Evolutionary conservation across 805 yeast species (phyloP).

Genomic region (Kodamaea kaohsiungensis): DNA sequence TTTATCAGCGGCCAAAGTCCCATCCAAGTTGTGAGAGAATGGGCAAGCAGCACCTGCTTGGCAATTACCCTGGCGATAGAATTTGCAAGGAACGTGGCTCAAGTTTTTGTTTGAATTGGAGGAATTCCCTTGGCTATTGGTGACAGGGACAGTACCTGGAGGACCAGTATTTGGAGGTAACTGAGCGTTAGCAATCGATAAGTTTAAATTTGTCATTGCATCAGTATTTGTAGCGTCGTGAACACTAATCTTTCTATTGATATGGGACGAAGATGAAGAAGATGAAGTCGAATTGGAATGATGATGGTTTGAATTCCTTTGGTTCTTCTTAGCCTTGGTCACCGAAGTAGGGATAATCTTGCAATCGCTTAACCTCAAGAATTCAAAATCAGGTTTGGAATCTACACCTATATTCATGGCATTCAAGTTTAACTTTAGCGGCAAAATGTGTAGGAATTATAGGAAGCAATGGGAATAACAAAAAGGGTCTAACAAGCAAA

Average conservation of each 20-base stretch:
- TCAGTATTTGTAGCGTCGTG: constrained; percentile 7
- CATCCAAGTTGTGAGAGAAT: constrained; percentile 75
- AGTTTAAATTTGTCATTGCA: constrained; percentile 16
- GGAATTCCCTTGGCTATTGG: constrained; percentile 12
- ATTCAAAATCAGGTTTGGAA: constrained; percentile 7
- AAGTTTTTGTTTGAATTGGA: constrained; percentile 47
- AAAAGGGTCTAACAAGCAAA: neutral
- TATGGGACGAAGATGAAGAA: constrained; percentile 5
- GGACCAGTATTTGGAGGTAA: constrained; percentile 42
- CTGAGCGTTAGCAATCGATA: constrained; percentile 17
- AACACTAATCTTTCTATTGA: neutral
- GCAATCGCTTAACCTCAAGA: constrained; percentile 6
- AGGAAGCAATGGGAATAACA: neutral
- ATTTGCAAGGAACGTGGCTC: constrained; percentile 96
- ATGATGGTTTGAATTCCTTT: neutral
- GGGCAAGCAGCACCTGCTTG: constrained; percentile 95
- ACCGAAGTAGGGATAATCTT: constrained; percentile 8
- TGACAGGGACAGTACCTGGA: constrained; percentile 27
- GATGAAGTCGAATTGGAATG: neutral
- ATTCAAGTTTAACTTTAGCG: neutral
- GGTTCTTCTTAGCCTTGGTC: constrained; percentile 6
- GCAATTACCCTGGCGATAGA: constrained; percentile 87
- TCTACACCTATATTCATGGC: constrained; percentile 7
- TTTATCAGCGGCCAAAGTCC: constrained; percentile 49
- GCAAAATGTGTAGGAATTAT: neutral